Evolutionary conservation across 1,139 yeast genomes (phyloP).

Genomic region (Spencermartinsiella ligniputridi): DNA sequence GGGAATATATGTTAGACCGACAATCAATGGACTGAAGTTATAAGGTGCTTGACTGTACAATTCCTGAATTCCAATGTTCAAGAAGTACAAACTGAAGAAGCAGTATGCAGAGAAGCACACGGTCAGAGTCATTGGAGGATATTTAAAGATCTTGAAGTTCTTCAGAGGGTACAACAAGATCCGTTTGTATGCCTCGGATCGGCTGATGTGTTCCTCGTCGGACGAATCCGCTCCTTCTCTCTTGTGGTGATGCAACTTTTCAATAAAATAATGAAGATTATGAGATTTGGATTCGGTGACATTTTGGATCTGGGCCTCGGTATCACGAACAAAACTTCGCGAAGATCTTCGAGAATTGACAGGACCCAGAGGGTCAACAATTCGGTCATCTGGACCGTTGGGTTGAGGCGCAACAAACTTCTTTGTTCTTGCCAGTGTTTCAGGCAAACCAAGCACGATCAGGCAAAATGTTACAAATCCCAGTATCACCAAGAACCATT

Average conservation of each 20-base stretch:
- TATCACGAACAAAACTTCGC: not conserved
- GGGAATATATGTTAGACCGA: slow-evolving; percentile 78
- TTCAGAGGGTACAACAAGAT: slow-evolving; percentile 20
- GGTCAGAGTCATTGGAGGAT: slow-evolving; percentile 71
- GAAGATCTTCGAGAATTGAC: slow-evolving; percentile 5
- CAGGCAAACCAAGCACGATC: slow-evolving; percentile 62
- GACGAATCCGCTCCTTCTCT: not conserved
- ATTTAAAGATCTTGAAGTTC: slow-evolving; percentile 30
- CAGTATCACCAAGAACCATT: slow-evolving; percentile 73
- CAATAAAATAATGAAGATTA: slow-evolving; percentile 2
- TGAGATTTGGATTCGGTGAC: not conserved
- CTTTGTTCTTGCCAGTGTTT: slow-evolving; percentile 45
- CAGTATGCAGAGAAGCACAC: slow-evolving; percentile 62
- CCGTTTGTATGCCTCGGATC: slow-evolving; percentile 1
- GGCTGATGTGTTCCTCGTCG: not conserved
- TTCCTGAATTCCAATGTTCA: slow-evolving; percentile 69
- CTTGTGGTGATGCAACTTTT: slow-evolving; percentile 2
- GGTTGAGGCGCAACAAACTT: not conserved
- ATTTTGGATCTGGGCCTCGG: not conserved
- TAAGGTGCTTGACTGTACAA: slow-evolving; percentile 64
- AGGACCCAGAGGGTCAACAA: slow-evolving; percentile 6
- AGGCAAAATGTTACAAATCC: slow-evolving; percentile 51
- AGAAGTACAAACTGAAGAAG: slow-evolving; percentile 64
- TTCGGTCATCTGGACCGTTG: not conserved
- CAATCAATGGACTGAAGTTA: slow-evolving; percentile 56